A percentile compares a stretch with the other conserved stretches of the same genome.
phyloP scores from a whole-genome alignment of 2,329 filamentous ascomycete species.

The Cadophora sp. region DNA sequence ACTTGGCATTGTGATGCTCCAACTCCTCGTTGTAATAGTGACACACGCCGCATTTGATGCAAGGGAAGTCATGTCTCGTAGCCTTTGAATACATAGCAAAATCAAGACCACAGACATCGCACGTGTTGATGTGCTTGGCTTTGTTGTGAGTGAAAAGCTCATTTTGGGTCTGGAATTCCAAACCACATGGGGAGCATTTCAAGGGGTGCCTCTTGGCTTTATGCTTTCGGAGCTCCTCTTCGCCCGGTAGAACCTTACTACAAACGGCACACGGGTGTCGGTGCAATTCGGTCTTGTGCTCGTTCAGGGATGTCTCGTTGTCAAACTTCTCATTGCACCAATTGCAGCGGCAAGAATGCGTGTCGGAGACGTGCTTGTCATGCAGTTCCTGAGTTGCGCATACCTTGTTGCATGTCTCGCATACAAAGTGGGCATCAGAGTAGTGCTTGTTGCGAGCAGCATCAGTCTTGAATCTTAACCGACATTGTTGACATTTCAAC shows the following conservation, averaged over 20 bases:
- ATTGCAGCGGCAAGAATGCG: not conserved
- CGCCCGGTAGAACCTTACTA: not conserved
- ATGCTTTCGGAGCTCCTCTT: not conserved
- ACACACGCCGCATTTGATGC: not conserved
- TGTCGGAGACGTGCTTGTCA: not conserved
- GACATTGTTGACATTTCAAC: not conserved
- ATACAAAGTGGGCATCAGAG: not conserved
- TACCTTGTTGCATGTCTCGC: not conserved
- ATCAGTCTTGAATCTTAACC: not conserved
- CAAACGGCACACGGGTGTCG: not conserved
- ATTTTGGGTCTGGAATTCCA: not conserved
- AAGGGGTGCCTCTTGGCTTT: not conserved
- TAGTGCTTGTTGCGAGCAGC: not conserved
- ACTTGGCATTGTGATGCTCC: not conserved
- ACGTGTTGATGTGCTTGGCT: not conserved
- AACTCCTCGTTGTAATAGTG: not conserved
- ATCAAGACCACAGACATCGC: not conserved
- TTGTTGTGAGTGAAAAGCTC: not conserved
- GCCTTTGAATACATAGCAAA: not conserved
- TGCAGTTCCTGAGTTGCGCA: not conserved
- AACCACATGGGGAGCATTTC: not conserved
- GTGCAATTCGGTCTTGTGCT: not conserved
- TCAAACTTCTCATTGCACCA: conserved; percentile 1
- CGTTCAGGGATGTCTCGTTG: not conserved
- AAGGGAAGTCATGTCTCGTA: not conserved